phyloP scores from a whole-genome alignment of 1,284 basidiomycete genomes.

The Apiotrichum sp. region DNA sequence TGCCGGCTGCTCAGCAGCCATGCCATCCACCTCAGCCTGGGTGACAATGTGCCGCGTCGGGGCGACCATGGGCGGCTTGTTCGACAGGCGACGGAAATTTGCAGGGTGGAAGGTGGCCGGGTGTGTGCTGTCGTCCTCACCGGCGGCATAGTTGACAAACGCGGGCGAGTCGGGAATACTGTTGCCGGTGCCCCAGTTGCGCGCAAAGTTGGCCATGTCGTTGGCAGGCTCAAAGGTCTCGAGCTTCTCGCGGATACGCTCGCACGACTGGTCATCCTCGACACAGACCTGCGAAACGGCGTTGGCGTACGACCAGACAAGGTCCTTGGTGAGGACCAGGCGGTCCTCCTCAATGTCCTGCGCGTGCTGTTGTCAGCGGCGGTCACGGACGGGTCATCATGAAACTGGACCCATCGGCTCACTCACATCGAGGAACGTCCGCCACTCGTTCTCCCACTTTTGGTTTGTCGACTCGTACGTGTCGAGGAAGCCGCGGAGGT shows the following conservation, averaged over 20 bases:
- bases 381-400: no score
- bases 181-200: conserved; percentile 74
- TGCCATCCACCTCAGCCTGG: background rate
- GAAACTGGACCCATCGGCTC: background rate
- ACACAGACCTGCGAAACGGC: conserved; percentile 93
- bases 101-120: conserved; percentile 37
- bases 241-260: conserved; percentile 70
- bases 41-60: background rate
- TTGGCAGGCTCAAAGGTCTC: conserved; percentile 75
- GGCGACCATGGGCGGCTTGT: conserved; percentile 10
- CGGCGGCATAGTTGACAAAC: conserved; percentile 55
- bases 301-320: conserved; percentile 94
- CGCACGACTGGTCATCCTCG: conserved; percentile 89
- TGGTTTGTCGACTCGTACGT: conserved; percentile 71
- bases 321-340: conserved; percentile 87
- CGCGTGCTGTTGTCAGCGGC: conserved; percentile 52
- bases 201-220: conserved; percentile 79
- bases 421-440: conserved; percentile 70
- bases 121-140: conserved; percentile 41
- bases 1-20: background rate
- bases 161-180: conserved; percentile 57
- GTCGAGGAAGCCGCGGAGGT: conserved; percentile 81
- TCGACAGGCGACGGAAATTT: conserved; percentile 38
- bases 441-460: conserved; percentile 95
- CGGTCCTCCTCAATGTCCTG: conserved; percentile 96